Evolutionary conservation across 148 eudicot species (phyloP).

Genomic region (Spergularia marina): DNA sequence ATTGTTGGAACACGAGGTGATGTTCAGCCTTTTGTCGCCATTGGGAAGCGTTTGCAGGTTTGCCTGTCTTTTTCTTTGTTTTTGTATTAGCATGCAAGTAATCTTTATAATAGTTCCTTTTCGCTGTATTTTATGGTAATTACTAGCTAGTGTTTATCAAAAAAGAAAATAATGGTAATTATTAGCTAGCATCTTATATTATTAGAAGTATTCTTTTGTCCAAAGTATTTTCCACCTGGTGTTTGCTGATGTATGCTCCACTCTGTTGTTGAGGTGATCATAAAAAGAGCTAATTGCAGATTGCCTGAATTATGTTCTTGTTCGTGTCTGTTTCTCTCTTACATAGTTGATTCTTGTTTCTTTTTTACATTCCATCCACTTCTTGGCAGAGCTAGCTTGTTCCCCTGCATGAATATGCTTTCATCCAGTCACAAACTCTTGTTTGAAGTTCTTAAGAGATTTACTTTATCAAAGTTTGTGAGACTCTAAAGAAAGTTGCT

Average conservation of each 20-base stretch:
- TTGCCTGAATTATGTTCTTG: background rate
- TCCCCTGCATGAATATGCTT: background rate
- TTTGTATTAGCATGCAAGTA: background rate
- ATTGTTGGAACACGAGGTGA: slow-evolving; percentile 55
- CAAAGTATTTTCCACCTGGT: background rate
- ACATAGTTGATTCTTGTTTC: background rate
- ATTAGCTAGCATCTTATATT: no score
- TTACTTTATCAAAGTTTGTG: background rate
- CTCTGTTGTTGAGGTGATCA: background rate
- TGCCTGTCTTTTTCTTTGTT: background rate
- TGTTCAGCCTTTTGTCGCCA: slow-evolving; percentile 52
- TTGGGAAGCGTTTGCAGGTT: slow-evolving; percentile 48
- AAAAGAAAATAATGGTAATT: no score
- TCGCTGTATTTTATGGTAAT: background rate
- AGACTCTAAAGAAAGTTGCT: background rate
- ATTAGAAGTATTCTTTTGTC: background rate
- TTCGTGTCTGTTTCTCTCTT: background rate
- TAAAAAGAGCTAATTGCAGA: background rate
- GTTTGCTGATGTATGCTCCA: background rate
- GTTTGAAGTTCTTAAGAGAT: background rate
- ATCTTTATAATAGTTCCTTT: background rate
- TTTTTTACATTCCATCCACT: background rate
- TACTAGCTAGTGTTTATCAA: no score
- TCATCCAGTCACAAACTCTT: background rate
- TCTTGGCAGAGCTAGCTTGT: background rate